Conservation (phyloP, 768 basidiomycete genomes). For the Glaciozyma antarctica region DNA sequence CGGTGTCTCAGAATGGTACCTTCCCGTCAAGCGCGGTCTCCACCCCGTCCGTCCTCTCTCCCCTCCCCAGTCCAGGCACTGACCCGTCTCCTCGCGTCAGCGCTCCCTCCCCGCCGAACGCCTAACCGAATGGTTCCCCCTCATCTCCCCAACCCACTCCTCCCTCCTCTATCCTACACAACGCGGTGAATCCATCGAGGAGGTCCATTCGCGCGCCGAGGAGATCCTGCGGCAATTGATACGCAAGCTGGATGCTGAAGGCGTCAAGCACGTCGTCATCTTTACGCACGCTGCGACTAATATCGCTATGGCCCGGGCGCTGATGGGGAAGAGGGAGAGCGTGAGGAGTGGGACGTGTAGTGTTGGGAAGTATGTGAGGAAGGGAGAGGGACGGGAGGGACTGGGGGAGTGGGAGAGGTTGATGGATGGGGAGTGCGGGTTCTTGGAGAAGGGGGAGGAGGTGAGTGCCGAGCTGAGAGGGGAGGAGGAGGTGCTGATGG, state of each 20-base stretch:
- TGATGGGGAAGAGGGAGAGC: conserved; percentile 8
- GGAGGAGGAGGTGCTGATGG: neutral
- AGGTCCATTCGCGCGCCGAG: conserved; percentile 54
- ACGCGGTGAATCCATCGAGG: conserved; percentile 58
- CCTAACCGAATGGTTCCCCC: conserved; percentile 70
- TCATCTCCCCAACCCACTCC: conserved; percentile 62
- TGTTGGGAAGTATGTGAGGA: conserved; percentile 19
- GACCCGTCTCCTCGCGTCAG: neutral
- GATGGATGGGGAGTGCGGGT: conserved; percentile 21
- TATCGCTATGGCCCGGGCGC: conserved; percentile 4
- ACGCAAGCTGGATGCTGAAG: conserved; percentile 43
- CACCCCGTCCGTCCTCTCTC: conserved; percentile 12
- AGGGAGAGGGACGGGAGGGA: neutral
- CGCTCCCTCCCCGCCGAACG: conserved; percentile 42
- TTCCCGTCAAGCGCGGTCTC: conserved; percentile 23
- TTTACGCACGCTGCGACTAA: conserved; percentile 51
- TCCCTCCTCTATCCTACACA: conserved; percentile 58
- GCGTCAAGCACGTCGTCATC: conserved; percentile 3
- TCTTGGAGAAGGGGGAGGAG: conserved; percentile 24
- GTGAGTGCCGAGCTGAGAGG: neutral
- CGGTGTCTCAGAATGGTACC: conserved; percentile 45
- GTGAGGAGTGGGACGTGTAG: conserved; percentile 23
- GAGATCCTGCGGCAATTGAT: conserved; percentile 50
- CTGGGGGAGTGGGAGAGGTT: conserved; percentile 9
- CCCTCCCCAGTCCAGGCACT: neutral